Evolutionary conservation across 257 asterid species (phyloP).

Genomic region (Galeopsis tetrahit): DNA sequence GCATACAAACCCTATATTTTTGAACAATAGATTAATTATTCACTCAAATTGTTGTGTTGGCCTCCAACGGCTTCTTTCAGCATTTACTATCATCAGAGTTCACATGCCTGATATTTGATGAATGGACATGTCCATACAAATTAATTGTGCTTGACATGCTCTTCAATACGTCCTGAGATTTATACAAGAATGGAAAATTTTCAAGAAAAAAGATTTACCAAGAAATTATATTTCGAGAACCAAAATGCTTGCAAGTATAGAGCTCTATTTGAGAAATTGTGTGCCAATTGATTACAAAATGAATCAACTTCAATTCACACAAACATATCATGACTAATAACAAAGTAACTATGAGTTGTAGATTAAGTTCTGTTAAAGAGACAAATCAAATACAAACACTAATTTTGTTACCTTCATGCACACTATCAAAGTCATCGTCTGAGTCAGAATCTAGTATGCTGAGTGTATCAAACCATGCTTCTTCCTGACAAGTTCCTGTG

Average conservation of each 20-base stretch:
- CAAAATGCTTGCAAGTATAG: too few species aligned
- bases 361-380: not conserved
- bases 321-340: conserved; percentile 1
- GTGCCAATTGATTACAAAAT: not conserved
- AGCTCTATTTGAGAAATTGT: not conserved
- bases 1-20: not conserved
- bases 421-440: conserved; percentile 89
- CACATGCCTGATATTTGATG: too few species aligned
- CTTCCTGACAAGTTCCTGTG: conserved; percentile 81
- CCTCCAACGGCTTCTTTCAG: not conserved
- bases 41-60: not conserved
- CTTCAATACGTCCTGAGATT: too few species aligned
- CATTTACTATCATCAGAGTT: too few species aligned
- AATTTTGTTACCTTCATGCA: conserved; percentile 75
- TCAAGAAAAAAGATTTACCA: too few species aligned
- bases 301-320: not conserved
- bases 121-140: too few species aligned
- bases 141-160: too few species aligned
- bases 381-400: not conserved
- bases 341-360: conserved; percentile 1
- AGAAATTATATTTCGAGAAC: too few species aligned
- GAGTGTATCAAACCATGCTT: conserved; percentile 87
- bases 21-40: not conserved
- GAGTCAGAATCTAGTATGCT: conserved; percentile 93
- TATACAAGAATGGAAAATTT: too few species aligned